Conservation (phyloP, 345 rosid species). For the Moringa oleifera region DNA sequence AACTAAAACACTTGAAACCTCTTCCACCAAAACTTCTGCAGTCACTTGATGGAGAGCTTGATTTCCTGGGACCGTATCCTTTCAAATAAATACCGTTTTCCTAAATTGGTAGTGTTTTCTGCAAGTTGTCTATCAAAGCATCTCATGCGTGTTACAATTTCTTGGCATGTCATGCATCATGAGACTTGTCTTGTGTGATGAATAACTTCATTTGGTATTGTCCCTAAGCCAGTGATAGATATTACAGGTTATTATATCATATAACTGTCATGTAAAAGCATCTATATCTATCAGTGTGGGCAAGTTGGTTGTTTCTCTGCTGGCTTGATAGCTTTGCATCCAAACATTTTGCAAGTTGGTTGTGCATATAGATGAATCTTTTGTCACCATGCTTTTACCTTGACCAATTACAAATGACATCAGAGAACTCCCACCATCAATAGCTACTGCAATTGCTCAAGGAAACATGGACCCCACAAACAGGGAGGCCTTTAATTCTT, state of each 20-base stretch:
- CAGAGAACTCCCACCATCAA: slow-evolving; percentile 70
- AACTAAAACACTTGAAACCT: slow-evolving; percentile 58
- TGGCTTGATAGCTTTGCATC: no score
- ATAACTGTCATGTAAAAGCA: no score
- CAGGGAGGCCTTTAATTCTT: slow-evolving; percentile 63
- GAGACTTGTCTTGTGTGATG: neutral
- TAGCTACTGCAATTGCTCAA: slow-evolving; percentile 70
- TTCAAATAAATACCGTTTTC: neutral
- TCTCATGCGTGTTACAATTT: neutral
- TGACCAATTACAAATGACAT: slow-evolving; percentile 17
- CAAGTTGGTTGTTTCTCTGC: no score
- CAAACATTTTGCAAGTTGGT: no score
- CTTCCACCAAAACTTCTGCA: slow-evolving; percentile 46
- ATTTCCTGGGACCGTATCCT: slow-evolving; percentile 97
- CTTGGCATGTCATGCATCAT: neutral
- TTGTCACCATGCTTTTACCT: slow-evolving; percentile 14
- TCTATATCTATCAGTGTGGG: no score
- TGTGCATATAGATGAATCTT: no score
- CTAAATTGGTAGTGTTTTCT: neutral
- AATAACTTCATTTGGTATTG: neutral
- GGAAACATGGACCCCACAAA: slow-evolving; percentile 61
- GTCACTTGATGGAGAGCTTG: slow-evolving; percentile 45
- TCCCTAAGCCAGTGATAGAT: no score
- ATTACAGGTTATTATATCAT: no score
- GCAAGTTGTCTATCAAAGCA: neutral